A percentile compares a stretch with the other conserved stretches of the same genome.
phyloP scores from a whole-genome alignment of 176 grass and related monocot species.

The Oryza nivara region DNA sequence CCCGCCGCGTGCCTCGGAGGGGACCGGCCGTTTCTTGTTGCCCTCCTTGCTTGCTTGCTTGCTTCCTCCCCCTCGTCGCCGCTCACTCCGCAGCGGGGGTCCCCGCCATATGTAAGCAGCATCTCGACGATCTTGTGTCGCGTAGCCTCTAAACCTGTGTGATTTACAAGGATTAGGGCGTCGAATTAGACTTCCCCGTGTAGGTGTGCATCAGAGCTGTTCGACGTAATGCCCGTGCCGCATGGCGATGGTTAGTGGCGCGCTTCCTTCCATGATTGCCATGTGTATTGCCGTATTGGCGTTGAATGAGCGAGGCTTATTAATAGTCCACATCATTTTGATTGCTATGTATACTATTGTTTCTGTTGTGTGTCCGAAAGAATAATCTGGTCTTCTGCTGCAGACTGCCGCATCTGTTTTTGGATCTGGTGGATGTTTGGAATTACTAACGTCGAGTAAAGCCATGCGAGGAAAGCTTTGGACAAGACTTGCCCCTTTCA shows the following conservation, averaged over 20 bases:
- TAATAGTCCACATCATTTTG: no score
- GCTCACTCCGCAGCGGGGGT: neutral
- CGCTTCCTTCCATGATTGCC: neutral
- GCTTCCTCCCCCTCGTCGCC: no score
- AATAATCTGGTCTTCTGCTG: neutral
- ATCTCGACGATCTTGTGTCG: neutral
- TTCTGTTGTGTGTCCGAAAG: neutral
- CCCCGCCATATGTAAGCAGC: neutral
- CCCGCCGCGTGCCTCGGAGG: no score
- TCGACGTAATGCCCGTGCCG: conserved; percentile 34
- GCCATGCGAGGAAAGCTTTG: conserved; percentile 13
- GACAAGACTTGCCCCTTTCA: neutral
- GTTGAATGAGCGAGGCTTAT: neutral
- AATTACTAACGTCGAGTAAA: neutral
- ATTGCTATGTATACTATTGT: neutral
- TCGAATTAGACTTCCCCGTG: neutral
- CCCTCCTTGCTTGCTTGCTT: no score
- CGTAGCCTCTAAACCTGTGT: neutral
- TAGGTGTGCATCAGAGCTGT: neutral
- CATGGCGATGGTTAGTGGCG: neutral
- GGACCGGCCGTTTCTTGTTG: no score
- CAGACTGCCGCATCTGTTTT: neutral
- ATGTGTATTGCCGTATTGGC: neutral
- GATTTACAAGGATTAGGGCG: neutral
- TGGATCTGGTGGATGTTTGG: neutral